Conservation (phyloP, 176 grass and related monocot species). For the Bromus sterilis region DNA sequence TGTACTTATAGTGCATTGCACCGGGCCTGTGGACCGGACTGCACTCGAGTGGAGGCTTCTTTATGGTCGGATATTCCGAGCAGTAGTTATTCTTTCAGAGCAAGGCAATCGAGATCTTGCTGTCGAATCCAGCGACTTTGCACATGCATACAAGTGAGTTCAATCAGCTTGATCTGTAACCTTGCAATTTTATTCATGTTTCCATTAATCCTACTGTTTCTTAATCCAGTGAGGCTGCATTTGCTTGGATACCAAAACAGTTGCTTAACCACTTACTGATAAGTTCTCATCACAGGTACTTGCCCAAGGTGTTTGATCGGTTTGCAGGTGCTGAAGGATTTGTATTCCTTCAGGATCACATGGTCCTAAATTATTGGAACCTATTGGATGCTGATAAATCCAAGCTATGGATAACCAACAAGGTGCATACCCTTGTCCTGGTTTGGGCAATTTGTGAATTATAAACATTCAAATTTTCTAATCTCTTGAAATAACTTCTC, state of each 20-base stretch:
- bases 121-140: conserved; percentile 43
- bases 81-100: conserved; percentile 77
- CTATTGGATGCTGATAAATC: conserved; percentile 71
- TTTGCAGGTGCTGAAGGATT: conserved; percentile 85
- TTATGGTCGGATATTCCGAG: conserved; percentile 82
- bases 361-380: conserved; percentile 95
- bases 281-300: conserved; percentile 40
- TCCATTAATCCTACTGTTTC: background rate
- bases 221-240: background rate
- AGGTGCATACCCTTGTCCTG: conserved; percentile 36
- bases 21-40: conserved; percentile 39
- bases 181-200: background rate
- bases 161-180: conserved; percentile 9
- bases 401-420: conserved; percentile 89
- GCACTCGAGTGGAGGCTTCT: conserved; percentile 92
- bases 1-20: conserved; percentile 68
- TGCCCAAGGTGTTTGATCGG: conserved; percentile 75
- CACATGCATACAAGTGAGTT: conserved; percentile 90
- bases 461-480: background rate
- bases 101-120: conserved; percentile 56
- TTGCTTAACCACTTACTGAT: background rate
- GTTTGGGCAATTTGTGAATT: background rate
- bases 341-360: conserved; percentile 82
- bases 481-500: conserved; percentile 1
- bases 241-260: background rate